Base-by-base conservation (phyloP, 2,329 filamentous ascomycete species). In the Colletotrichum limetticola region DNA sequence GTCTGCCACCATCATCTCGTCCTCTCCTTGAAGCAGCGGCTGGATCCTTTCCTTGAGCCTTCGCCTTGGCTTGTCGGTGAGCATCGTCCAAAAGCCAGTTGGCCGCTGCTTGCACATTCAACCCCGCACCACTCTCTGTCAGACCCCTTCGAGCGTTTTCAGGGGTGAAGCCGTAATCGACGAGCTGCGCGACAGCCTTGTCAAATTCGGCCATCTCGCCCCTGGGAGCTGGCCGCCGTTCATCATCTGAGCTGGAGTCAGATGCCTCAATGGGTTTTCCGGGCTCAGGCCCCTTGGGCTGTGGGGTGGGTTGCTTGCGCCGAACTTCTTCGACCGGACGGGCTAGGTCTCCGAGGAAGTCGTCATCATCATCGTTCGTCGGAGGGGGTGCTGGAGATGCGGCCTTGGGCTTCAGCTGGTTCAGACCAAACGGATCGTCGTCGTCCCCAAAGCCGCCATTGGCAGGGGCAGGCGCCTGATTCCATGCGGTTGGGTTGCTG, bases 121-220 rank as follows among this genome's bases (percentile, higher is more conserved):
- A 84, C 2, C 94, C 94, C 3, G 91, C 92, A 4, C 94, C 93
- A 37, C 94, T 98, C 78, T 95, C 93, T 12, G 91, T 91, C 53
- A 99, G 83, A 5, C 95, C 97, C 74, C 92, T 88, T 66, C 90
- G 89, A n/a, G 97, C 93, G 78, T 95, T 95, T 71, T 97, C 94
- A 0, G 91, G 89, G 0, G 94, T 91, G 77, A 99, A 99, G 0
- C 97, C 97, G 90, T 98, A 98, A 76, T 98, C 96, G 3, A 98
- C 91, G 30, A 99, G 85, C 80, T 98, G 95, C 11, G 94, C 94
- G 30, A 98, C 90, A 11, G 95, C 94, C 76, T 90, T 91, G 78
- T 98, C 95, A 71, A 93, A 91, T 1, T 83, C 75, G 72, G 85
- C 81, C 76, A 82, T 66, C 74, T 72, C 76, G 42, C 75, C 71